phyloP scores from a whole-genome alignment of 345 rosid genomes.

The Citrus inodora region DNA sequence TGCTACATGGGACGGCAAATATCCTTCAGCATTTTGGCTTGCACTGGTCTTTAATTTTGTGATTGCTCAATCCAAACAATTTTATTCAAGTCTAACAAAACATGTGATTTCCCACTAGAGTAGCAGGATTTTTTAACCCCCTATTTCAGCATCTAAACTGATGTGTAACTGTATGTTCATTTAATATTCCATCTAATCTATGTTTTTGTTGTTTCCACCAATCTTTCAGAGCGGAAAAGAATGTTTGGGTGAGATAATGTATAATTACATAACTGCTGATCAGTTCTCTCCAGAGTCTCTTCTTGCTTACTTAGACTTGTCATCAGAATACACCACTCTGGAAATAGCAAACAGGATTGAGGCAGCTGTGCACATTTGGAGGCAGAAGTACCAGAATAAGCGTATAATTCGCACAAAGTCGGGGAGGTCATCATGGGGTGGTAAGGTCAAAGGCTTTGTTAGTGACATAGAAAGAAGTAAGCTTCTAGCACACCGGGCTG shows the following conservation, averaged over 20 bases:
- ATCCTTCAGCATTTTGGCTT: background rate
- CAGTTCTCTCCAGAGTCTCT: conserved; percentile 32
- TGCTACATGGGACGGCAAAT: background rate
- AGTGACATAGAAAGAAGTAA: conserved; percentile 11
- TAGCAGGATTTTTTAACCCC: background rate
- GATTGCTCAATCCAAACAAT: background rate
- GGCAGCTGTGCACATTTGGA: conserved; percentile 45
- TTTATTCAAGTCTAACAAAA: background rate
- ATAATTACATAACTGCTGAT: conserved; percentile 27
- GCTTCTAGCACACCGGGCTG: conserved; percentile 21
- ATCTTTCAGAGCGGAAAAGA: conserved; percentile 36
- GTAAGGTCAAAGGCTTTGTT: conserved; percentile 33
- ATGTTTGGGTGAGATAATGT: conserved; percentile 34
- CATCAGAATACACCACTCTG: conserved; percentile 40
- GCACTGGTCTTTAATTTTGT: background rate
- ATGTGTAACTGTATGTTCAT: background rate
- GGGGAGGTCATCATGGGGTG: conserved; percentile 21
- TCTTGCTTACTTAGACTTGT: conserved; percentile 32
- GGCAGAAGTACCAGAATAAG: conserved; percentile 28
- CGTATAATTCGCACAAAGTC: background rate
- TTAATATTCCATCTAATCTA: background rate
- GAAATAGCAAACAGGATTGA: conserved; percentile 44
- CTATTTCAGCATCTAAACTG: background rate
- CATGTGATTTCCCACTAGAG: background rate
- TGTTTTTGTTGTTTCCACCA: background rate